phyloP scores from a whole-genome alignment of 257 asterid genomes.

The Osmanthus fragrans region DNA sequence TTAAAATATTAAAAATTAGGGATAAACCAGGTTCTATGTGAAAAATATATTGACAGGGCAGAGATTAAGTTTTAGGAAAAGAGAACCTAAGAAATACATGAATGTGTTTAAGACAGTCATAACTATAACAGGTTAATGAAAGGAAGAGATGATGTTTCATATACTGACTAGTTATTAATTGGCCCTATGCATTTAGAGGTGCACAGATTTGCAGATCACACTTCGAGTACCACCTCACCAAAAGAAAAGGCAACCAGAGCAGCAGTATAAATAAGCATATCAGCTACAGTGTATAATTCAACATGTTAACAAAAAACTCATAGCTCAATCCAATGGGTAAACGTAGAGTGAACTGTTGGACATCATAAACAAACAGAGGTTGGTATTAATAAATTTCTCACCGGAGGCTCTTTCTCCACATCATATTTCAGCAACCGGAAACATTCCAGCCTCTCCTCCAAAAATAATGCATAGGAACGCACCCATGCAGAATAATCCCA shows the following conservation, averaged over 20 bases:
- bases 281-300: neutral
- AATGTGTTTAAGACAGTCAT: neutral
- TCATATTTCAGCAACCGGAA: slow-evolving; percentile 84
- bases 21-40: neutral
- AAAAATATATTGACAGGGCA: neutral
- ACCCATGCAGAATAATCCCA: slow-evolving; percentile 99
- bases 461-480: slow-evolving; percentile 77
- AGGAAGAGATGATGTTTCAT: neutral
- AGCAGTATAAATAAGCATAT: neutral
- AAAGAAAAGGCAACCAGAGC: neutral
- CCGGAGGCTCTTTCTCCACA: slow-evolving; percentile 75
- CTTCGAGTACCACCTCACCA: neutral
- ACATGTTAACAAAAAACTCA: neutral
- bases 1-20: neutral
- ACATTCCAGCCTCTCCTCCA: slow-evolving; percentile 98
- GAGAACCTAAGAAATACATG: neutral
- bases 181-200: neutral
- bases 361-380: neutral
- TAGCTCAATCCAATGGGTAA: neutral
- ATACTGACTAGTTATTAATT: neutral
- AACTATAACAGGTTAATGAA: neutral
- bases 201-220: neutral
- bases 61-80: neutral
- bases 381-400: slow-evolving; percentile 29
- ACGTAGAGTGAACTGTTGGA: neutral